phyloP scores from a whole-genome alignment of 768 basidiomycete species.

The Hericium coralloides region DNA sequence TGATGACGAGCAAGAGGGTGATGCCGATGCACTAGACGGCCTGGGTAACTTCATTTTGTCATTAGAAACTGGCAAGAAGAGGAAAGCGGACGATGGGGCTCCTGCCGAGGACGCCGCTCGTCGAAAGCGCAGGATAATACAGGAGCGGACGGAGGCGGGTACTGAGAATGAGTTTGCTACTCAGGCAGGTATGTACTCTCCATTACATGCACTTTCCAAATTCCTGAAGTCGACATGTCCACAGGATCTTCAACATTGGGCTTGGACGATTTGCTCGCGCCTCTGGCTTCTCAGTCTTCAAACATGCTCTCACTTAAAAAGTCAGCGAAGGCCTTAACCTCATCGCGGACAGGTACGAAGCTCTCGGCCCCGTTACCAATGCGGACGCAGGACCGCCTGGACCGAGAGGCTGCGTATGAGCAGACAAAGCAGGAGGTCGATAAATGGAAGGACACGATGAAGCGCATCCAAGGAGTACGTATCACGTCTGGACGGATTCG shows the following conservation, averaged over 20 bases:
- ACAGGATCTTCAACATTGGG: conserved; percentile 46
- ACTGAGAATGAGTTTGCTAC: conserved; percentile 11
- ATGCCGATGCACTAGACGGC: conserved; percentile 54
- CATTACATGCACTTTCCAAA: neutral
- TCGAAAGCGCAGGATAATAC: conserved; percentile 9
- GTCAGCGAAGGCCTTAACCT: conserved; percentile 53
- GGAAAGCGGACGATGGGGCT: conserved; percentile 33
- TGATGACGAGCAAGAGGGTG: conserved; percentile 36
- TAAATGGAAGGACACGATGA: conserved; percentile 92
- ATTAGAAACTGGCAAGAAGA: conserved; percentile 60
- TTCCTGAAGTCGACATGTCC: conserved; percentile 1
- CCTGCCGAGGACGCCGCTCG: neutral
- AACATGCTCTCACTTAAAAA: conserved; percentile 60
- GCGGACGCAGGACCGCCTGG: conserved; percentile 80
- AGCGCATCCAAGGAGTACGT: conserved; percentile 76
- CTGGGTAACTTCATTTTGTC: conserved; percentile 65
- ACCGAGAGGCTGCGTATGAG: conserved; percentile 91
- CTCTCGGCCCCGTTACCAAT: conserved; percentile 81
- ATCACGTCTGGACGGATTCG: neutral
- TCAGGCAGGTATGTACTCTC: conserved; percentile 1
- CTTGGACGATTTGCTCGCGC: conserved; percentile 69
- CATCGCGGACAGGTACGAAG: conserved; percentile 43
- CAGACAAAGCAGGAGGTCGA: conserved; percentile 86
- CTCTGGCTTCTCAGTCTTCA: conserved; percentile 52
- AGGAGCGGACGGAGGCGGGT: conserved; percentile 10